Percentiles rank a stretch among this genome's conserved stretches.
phyloP scores from a whole-genome alignment of 2,329 filamentous ascomycete genomes.

The Furcasterigmium sp. region DNA sequence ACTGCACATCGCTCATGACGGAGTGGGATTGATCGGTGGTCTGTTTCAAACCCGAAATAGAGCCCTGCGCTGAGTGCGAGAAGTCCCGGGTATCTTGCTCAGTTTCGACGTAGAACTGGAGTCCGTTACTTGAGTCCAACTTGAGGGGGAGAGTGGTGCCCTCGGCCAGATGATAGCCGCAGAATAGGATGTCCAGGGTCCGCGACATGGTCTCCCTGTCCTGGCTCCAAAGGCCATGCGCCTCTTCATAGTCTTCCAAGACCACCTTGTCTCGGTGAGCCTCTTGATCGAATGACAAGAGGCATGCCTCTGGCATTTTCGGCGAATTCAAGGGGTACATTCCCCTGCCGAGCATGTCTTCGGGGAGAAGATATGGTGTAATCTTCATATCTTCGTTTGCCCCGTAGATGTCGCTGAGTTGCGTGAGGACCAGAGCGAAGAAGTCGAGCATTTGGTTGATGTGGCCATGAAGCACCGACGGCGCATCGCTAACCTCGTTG shows the following conservation, averaged over 20 bases:
- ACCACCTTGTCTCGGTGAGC: slow-evolving; percentile 32
- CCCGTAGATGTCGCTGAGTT: slow-evolving; percentile 41
- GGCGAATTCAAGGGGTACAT: slow-evolving; percentile 34
- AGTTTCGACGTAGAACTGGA: neutral
- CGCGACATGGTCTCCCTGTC: slow-evolving; percentile 27
- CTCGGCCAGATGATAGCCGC: slow-evolving; percentile 41
- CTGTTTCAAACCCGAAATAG: no score
- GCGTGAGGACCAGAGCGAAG: slow-evolving; percentile 40
- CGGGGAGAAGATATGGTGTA: slow-evolving; percentile 44
- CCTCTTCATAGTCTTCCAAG: slow-evolving; percentile 24
- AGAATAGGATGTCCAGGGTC: slow-evolving; percentile 42
- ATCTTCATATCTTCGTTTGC: slow-evolving; percentile 26
- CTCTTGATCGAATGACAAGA: slow-evolving; percentile 27
- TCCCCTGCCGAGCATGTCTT: slow-evolving; percentile 43
- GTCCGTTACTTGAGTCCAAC: neutral
- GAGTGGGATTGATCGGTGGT: no score
- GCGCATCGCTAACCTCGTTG: slow-evolving; percentile 39
- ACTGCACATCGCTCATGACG: no score
- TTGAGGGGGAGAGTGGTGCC: slow-evolving; percentile 33
- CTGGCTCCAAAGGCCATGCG: neutral
- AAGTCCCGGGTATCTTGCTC: no score
- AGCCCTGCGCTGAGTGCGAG: no score
- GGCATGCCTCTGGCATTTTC: slow-evolving; percentile 31
- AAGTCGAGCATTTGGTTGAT: slow-evolving; percentile 40
- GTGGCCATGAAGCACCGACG: slow-evolving; percentile 37